Percentiles rank a stretch among this genome's conserved stretches.
Conservation (phyloP, 2,329 filamentous ascomycete genomes). For the Aspergillus sp. region DNA sequence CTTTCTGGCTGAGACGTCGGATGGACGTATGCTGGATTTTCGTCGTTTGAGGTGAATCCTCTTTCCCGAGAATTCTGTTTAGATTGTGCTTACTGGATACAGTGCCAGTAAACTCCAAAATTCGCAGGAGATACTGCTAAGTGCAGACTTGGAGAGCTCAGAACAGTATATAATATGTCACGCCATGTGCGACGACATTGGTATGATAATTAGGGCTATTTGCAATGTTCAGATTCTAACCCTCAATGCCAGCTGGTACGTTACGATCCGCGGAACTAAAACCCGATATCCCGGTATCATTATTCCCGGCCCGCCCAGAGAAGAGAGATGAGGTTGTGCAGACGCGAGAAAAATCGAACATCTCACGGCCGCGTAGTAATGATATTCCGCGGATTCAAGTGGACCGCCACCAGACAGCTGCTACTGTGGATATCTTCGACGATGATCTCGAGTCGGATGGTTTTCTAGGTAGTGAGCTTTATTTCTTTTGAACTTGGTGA, state of each 20-base stretch:
- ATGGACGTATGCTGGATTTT: constrained; percentile 63
- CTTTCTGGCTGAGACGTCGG: constrained; percentile 63
- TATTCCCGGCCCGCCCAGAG: constrained; percentile 31
- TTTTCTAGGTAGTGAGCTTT: constrained; percentile 35
- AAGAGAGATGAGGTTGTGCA: constrained; percentile 8
- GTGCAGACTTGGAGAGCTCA: constrained; percentile 45
- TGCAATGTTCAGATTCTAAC: constrained; percentile 6
- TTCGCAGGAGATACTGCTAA: constrained; percentile 54
- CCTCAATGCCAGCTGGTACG: constrained; percentile 44
- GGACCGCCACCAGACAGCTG: constrained; percentile 5
- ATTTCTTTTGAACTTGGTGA: background rate
- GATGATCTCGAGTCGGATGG: constrained; percentile 48
- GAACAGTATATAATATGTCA: constrained; percentile 58
- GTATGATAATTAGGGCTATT: constrained; percentile 26
- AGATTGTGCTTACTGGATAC: constrained; percentile 6
- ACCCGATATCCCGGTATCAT: constrained; percentile 39
- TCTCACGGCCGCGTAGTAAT: constrained; percentile 10
- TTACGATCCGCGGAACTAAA: constrained; percentile 46
- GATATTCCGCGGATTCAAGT: constrained; percentile 9
- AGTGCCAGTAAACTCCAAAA: constrained; percentile 59
- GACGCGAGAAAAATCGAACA: constrained; percentile 9
- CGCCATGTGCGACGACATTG: constrained; percentile 79
- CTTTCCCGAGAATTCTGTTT: constrained; percentile 12
- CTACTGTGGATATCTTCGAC: constrained; percentile 42
- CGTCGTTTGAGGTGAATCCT: constrained; percentile 46